Conservation (phyloP, 495 filamentous ascomycete genomes). For the Xylaria flabelliformis region DNA sequence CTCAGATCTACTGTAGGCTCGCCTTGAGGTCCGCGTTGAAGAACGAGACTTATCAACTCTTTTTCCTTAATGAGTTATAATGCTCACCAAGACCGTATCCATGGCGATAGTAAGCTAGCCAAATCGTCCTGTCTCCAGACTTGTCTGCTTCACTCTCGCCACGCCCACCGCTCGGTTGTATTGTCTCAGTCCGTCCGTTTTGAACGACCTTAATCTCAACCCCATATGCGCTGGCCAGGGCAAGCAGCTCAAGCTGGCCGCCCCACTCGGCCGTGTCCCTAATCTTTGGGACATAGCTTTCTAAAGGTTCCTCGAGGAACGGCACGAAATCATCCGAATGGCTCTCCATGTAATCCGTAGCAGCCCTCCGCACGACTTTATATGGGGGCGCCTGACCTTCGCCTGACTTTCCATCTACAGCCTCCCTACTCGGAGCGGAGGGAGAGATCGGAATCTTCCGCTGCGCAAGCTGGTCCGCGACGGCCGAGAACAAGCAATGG, state of each 20-base stretch:
- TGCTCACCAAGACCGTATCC: constrained; percentile 93
- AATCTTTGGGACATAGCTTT: constrained; percentile 75
- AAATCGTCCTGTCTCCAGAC: constrained; percentile 59
- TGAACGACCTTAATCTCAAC: constrained; percentile 88
- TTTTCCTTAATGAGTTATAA: constrained; percentile 83
- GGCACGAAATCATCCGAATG: constrained; percentile 63
- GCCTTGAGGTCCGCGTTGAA: neutral
- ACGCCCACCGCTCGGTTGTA: constrained; percentile 58
- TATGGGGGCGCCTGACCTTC: constrained; percentile 49
- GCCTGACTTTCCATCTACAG: neutral
- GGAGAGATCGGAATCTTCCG: constrained; percentile 45
- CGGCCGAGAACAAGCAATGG: constrained; percentile 93
- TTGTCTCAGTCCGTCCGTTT: constrained; percentile 78
- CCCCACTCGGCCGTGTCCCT: constrained; percentile 95
- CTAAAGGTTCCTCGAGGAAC: constrained; percentile 84
- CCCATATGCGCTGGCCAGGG: constrained; percentile 81
- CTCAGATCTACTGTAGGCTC: neutral
- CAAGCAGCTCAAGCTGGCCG: constrained; percentile 86
- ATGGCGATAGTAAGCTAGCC: constrained; percentile 95
- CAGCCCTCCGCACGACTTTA: constrained; percentile 58
- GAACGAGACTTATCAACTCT: neutral
- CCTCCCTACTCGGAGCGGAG: neutral
- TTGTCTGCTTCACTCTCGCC: constrained; percentile 30
- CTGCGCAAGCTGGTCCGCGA: constrained; percentile 78
- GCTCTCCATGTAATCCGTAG: constrained; percentile 61